Percentiles rank a stretch among this genome's conserved stretches.
Evolutionary conservation across 2,329 filamentous ascomycete genomes (phyloP).

Genomic region (Setomelanomma holmii): DNA sequence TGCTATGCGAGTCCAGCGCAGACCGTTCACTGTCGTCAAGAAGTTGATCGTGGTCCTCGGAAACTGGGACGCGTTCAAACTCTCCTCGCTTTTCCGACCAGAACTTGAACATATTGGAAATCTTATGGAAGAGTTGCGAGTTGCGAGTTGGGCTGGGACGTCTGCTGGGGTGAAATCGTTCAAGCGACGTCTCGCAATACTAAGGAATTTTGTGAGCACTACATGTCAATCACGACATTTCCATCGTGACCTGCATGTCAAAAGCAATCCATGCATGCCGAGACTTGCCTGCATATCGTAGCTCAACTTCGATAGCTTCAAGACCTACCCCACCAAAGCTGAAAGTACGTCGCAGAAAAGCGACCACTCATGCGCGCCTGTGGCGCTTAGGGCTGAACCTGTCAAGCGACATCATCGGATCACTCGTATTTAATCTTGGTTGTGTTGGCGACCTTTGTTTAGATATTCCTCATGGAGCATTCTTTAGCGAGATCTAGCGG

Average conservation of each 20-base stretch:
- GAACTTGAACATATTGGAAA: conserved; percentile 22
- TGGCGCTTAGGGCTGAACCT: conserved; percentile 26
- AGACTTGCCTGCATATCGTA: not conserved
- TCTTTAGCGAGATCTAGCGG: not conserved
- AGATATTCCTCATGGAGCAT: not conserved
- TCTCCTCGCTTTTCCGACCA: conserved; percentile 20
- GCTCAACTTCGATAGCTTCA: conserved; percentile 5
- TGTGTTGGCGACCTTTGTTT: not conserved
- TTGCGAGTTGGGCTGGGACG: not conserved
- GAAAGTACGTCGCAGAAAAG: conserved; percentile 9
- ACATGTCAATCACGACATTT: conserved; percentile 3
- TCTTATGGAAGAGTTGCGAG: not conserved
- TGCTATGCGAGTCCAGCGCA: conserved; percentile 9
- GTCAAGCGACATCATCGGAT: conserved; percentile 3
- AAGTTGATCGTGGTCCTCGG: conserved; percentile 26
- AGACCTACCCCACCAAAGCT: conserved; percentile 28
- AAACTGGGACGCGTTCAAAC: conserved; percentile 15
- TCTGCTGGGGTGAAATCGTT: too few species aligned
- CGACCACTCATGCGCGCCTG: conserved; percentile 18
- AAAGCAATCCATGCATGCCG: conserved; percentile 2
- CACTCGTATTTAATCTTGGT: conserved; percentile 7
- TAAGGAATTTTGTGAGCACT: not conserved
- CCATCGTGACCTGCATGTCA: conserved; percentile 13
- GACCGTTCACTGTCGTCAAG: conserved; percentile 22
- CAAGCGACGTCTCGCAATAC: not conserved